phyloP scores from a whole-genome alignment of 805 yeast species.

The Lachancea fermentati region DNA sequence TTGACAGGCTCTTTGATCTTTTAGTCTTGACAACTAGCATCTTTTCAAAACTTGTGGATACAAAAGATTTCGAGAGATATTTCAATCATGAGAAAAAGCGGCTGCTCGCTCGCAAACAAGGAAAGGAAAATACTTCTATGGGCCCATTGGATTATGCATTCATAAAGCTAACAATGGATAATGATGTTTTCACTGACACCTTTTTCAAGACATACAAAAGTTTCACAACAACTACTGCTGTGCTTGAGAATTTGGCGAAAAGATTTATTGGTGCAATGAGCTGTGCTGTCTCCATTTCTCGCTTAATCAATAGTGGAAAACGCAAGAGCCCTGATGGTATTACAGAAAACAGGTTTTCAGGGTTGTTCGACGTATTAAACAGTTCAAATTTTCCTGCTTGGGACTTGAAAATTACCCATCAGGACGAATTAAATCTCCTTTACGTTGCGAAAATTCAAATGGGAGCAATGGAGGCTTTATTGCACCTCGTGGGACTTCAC shows the following conservation, averaged over 20 bases:
- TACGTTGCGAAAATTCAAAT: conserved; percentile 72
- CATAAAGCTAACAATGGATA: conserved; percentile 52
- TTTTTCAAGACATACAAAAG: conserved; percentile 66
- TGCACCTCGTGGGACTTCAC: conserved; percentile 64
- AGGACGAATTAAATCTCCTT: conserved; percentile 53
- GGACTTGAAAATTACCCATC: conserved; percentile 38
- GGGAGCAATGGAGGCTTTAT: conserved; percentile 72
- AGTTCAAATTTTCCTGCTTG: conserved; percentile 53
- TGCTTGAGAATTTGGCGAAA: conserved; percentile 47
- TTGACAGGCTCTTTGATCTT: conserved; percentile 74
- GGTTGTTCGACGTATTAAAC: conserved; percentile 25
- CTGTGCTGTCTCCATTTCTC: conserved; percentile 51
- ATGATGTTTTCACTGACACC: conserved; percentile 56
- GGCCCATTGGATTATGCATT: conserved; percentile 36
- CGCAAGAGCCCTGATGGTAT: conserved; percentile 26
- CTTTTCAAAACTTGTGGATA: conserved; percentile 42
- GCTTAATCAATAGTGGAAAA: conserved; percentile 21
- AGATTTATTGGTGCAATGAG: conserved; percentile 59
- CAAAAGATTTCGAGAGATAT: conserved; percentile 39
- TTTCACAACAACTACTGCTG: conserved; percentile 51
- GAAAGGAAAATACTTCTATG: conserved; percentile 8
- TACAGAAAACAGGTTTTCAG: conserved; percentile 24
- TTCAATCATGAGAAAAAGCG: conserved; percentile 28
- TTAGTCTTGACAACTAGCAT: conserved; percentile 65
- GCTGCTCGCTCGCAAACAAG: neutral